Evolutionary conservation across 441 rosid genomes (phyloP).

Genomic region (Erysimum cheiri): DNA sequence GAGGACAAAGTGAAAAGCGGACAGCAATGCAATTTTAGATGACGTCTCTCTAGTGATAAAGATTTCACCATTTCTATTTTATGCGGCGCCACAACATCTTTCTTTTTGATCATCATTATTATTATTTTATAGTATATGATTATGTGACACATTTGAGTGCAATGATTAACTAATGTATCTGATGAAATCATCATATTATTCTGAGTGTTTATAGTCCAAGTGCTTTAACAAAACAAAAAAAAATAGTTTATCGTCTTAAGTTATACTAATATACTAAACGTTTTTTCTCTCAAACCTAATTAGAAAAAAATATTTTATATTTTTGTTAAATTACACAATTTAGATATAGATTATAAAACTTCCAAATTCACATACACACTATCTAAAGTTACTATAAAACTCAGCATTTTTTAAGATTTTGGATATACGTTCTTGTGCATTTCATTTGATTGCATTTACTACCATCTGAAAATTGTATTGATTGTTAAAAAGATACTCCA

Average conservation of each 20-base stretch:
- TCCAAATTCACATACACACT: not conserved
- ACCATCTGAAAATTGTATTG: not conserved
- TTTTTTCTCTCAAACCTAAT: not conserved
- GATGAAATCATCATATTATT: not conserved
- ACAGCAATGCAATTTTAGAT: constrained; percentile 33
- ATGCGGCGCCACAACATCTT: constrained; percentile 49
- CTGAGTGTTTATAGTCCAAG: not conserved
- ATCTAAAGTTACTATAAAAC: not conserved
- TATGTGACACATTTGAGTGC: constrained; percentile 12
- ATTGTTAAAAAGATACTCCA: too few species aligned
- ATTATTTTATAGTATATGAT: not conserved
- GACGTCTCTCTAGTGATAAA: constrained; percentile 26
- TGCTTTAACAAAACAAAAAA: too few species aligned
- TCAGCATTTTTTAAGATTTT: too few species aligned
- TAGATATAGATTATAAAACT: not conserved
- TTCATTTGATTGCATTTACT: not conserved
- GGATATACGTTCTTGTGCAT: not conserved
- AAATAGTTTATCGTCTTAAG: not conserved
- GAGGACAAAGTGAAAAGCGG: constrained; percentile 29
- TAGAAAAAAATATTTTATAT: not conserved
- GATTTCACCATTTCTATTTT: constrained; percentile 2
- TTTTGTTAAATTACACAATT: not conserved
- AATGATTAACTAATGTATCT: constrained; percentile 19
- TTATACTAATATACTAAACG: not conserved
- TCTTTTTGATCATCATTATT: not conserved